Evolutionary conservation across 192 early-diverging fungal species (phyloP).

Genomic region (Jimgerdemannia flammicorona): DNA sequence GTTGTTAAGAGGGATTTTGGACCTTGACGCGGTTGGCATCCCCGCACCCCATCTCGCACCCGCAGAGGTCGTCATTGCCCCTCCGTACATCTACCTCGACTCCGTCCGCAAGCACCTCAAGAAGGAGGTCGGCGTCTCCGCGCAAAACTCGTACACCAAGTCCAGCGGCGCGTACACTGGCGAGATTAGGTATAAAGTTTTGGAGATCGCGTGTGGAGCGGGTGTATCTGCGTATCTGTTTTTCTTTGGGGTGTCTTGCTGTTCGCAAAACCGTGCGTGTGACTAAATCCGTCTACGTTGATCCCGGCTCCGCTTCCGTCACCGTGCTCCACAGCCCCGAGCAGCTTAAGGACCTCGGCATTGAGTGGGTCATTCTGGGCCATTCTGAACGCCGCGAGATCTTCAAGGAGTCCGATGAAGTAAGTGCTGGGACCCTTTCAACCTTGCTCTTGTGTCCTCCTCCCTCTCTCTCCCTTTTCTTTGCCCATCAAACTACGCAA

Average conservation of each 20-base stretch:
- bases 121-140: conserved; percentile 87
- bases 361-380: conserved; percentile 96
- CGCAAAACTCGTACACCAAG: conserved; percentile 92
- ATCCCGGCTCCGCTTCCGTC: not conserved
- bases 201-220: not conserved
- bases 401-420: conserved; percentile 84
- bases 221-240: not conserved
- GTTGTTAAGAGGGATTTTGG: not conserved
- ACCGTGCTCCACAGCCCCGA: conserved; percentile 53
- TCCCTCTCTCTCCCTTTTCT: conserved; percentile 1
- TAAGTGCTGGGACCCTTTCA: conserved; percentile 13
- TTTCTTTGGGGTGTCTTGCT: not conserved
- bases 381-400: conserved; percentile 98
- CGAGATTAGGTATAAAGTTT: conserved; percentile 69
- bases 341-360: conserved; percentile 92
- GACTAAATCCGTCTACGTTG: not conserved
- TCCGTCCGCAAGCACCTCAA: conserved; percentile 71
- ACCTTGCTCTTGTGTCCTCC: not conserved
- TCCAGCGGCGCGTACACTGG: conserved; percentile 94
- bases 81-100: conserved; percentile 88
- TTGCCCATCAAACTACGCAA: not conserved
- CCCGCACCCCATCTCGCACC: not conserved
- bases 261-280: not conserved
- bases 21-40: not conserved
- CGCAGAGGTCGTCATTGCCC: conserved; percentile 95